Base-by-base conservation (phyloP, 257 asterid species). In the Ilex asprella region DNA sequence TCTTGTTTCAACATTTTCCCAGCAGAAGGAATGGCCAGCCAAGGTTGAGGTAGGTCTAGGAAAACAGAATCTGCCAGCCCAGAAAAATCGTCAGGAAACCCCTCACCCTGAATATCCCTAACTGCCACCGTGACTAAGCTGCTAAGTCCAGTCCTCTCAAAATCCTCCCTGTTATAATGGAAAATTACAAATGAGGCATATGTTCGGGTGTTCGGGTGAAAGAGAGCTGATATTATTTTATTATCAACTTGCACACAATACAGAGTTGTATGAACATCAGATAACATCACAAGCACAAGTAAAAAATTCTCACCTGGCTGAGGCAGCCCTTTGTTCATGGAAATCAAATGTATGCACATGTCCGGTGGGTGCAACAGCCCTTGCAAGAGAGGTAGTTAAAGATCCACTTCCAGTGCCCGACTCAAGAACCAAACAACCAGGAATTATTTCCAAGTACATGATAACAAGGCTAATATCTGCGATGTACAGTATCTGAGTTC, bases 371-470 rank as follows among this genome's bases (percentile, higher is more conserved):
- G 95, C 94, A 49, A 89, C 80, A 14, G 95, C 94, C 62, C 95
- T 82, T 2, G 97, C 99, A 67, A 93, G 93, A 13, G 99, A 93
- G 10, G 96, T 82, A 10, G 88, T 58, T 77, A 93, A 70, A 13
- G 97, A 93, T 60, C 99, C 99, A 78, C 99, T 93, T 29, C 99
- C 97, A 1, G 97, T 93, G 21, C 99, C 99, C 0, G 97, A 89
- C 70, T 93, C 99, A 29, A 93, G 95, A 73, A 93, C 97, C 64
- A 87, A 69, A 39, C 92, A 93, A 31, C 97, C 97, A 10, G 99
- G 96, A 74, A 87, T 81, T 21, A 89, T 62, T 75, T 89, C 99
- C 90, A 93, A 70, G 69, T 81, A 93, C 94, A 79, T 85, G 16
- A 93, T 75, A 41, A 93, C 94, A 39, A 93, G 89, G 69, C 97